Evolutionary conservation across 2,329 filamentous ascomycete genomes (phyloP).

Genomic region (Nigrograna mackinnonii): DNA sequence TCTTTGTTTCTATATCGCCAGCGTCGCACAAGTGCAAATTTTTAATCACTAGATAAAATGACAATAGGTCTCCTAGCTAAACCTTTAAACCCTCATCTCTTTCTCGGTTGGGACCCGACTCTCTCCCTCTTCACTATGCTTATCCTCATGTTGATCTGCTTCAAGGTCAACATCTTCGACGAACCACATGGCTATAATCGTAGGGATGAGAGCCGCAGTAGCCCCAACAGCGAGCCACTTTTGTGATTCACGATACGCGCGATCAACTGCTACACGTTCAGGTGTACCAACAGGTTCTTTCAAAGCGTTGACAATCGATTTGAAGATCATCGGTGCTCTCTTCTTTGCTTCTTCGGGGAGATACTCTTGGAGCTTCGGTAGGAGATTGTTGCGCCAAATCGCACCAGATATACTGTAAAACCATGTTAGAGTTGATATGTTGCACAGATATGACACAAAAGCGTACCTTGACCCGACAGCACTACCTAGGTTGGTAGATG

Average conservation of each 20-base stretch:
- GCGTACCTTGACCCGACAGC: neutral
- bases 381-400: neutral
- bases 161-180: neutral
- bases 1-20: too few relatives aligned
- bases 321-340: neutral
- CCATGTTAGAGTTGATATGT: neutral
- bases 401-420: neutral
- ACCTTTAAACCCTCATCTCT: too few relatives aligned
- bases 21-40: too few relatives aligned
- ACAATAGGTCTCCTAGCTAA: too few relatives aligned
- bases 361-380: neutral
- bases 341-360: neutral
- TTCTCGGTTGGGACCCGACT: too few relatives aligned
- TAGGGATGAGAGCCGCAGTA: neutral
- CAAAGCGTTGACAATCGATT: neutral
- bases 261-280: neutral
- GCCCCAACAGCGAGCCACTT: neutral
- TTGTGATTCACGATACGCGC: neutral
- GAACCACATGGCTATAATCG: neutral
- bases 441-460: neutral
- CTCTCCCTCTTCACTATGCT: neutral
- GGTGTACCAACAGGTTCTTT: neutral
- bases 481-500: neutral
- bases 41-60: too few relatives aligned
- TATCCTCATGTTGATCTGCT: neutral